Conservation (phyloP, 805 yeast genomes). For the Wickerhamomyces bovis region DNA sequence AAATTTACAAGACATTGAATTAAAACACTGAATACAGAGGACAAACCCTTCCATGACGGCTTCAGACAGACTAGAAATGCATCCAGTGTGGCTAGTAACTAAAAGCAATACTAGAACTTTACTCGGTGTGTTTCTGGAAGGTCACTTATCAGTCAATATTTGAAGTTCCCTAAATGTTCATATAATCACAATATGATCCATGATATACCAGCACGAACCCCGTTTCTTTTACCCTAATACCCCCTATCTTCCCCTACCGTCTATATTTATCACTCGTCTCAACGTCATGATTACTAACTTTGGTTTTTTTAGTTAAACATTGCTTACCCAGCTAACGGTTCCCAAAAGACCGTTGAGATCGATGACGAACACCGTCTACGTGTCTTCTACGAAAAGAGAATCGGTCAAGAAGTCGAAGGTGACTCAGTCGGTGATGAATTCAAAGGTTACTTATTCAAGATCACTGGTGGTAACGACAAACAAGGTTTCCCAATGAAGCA, state of each 20-base stretch:
- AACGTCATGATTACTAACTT: constrained; percentile 21
- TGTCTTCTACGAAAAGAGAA: constrained; percentile 97
- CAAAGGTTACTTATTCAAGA: constrained; percentile 98
- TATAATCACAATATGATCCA: neutral
- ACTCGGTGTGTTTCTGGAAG: neutral
- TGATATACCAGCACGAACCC: neutral
- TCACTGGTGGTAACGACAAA: constrained; percentile 99
- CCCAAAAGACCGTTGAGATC: constrained; percentile 95
- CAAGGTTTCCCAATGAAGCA: constrained; percentile 99
- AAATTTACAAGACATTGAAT: too few relatives aligned
- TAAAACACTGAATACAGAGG: neutral
- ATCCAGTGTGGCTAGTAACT: too few relatives aligned
- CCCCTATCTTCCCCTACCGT: neutral
- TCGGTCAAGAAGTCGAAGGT: constrained; percentile 99
- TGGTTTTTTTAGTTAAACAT: constrained; percentile 74
- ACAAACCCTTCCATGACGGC: neutral
- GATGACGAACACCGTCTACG: constrained; percentile 99
- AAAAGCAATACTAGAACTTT: too few relatives aligned
- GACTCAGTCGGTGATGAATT: constrained; percentile 96
- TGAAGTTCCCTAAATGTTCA: neutral
- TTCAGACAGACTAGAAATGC: neutral
- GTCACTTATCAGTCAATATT: neutral
- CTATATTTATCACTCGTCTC: too few relatives aligned
- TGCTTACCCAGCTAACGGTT: constrained; percentile 99
- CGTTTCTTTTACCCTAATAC: neutral